Base-by-base conservation (phyloP, 2,329 filamentous ascomycete species). In the Arachnopeziza araneosa region DNA sequence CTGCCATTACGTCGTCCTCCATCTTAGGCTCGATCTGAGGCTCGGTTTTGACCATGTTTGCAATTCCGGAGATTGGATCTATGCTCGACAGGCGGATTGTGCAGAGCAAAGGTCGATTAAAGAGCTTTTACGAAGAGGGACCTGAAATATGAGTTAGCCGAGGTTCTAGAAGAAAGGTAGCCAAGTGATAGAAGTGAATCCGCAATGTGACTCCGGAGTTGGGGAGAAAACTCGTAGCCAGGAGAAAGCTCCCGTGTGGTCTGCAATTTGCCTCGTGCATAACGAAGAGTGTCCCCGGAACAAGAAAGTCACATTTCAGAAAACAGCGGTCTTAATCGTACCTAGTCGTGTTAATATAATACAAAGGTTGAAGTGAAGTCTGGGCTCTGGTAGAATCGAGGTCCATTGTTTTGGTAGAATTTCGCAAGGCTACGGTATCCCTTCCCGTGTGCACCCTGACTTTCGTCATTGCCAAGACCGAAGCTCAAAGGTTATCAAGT, bases 21-120 rank as follows among this genome's bases (percentile, higher is more conserved):
- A 65, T 57, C 61, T 72, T 70, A 7, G 56, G 24, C 51, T 69
- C 64, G 21, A 55, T 64, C 61, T 72, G 69, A 7, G 56, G 24
- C 51, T 69, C 64, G 21, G 54, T 64, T 48, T 72, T 70, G 36
- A 70, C 63, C 70, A 72, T 72, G 30, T 63, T 66, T 52, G 53
- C 52, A 24, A 23, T 9, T 10, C 49, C 19, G 14, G 24, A 19
- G 21, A 54, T 30, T 3, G 24, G 32, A 21, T n/a, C 19, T 32
- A 9, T n/a, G 5, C 32, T 19, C 3, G 36, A 44, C 12, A 17
- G 6, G 9, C 6, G 36, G 17, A 44, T 44, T 44, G 36, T n/a
- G 36, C 6, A 44, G 12, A 44, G 17, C 4, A 44, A 17, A 44
- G 36, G 4, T 44, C 36, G 17, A 44, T 44, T 19, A 44, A 4